Conservation (phyloP, 805 yeast genomes). For the Kluyveromyces aestuarii region DNA sequence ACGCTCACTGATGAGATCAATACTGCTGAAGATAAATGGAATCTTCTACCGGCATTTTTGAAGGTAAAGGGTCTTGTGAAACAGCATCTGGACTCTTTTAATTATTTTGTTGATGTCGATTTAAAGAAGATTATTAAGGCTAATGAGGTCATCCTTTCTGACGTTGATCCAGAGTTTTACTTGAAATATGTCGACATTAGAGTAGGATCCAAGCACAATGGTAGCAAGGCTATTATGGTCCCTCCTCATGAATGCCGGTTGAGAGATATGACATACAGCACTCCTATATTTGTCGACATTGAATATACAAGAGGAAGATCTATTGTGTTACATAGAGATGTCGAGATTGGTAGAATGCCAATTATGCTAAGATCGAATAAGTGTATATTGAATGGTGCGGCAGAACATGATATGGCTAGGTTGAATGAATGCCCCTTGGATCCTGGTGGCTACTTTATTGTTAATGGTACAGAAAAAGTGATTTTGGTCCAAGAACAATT, state of each 20-base stretch:
- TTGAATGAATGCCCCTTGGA: conserved; percentile 93
- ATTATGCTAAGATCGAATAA: conserved; percentile 91
- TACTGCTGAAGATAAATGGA: conserved; percentile 96
- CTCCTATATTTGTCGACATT: conserved; percentile 93
- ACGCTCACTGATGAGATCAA: conserved; percentile 75
- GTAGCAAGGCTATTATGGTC: conserved; percentile 49
- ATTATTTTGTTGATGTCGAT: conserved; percentile 90
- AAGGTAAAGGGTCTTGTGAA: conserved; percentile 94
- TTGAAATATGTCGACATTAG: conserved; percentile 87
- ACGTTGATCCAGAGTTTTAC: conserved; percentile 95
- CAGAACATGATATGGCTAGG: conserved; percentile 77
- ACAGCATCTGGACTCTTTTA: conserved; percentile 97
- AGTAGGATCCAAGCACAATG: conserved; percentile 71
- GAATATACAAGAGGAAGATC: conserved; percentile 94
- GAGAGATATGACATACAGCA: conserved; percentile 88
- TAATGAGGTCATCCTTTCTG: conserved; percentile 79
- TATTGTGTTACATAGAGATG: conserved; percentile 78
- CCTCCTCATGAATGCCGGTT: conserved; percentile 95
- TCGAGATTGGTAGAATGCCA: conserved; percentile 98
- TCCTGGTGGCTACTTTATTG: conserved; percentile 98
- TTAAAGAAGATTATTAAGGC: conserved; percentile 88
- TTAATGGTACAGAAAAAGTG: conserved; percentile 96
- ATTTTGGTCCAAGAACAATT: conserved; percentile 94
- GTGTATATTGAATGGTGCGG: conserved; percentile 74
- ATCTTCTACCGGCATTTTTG: conserved; percentile 87